Evolutionary conservation across 2,329 filamentous ascomycete genomes (phyloP).

Genomic region (Capronia coronata): DNA sequence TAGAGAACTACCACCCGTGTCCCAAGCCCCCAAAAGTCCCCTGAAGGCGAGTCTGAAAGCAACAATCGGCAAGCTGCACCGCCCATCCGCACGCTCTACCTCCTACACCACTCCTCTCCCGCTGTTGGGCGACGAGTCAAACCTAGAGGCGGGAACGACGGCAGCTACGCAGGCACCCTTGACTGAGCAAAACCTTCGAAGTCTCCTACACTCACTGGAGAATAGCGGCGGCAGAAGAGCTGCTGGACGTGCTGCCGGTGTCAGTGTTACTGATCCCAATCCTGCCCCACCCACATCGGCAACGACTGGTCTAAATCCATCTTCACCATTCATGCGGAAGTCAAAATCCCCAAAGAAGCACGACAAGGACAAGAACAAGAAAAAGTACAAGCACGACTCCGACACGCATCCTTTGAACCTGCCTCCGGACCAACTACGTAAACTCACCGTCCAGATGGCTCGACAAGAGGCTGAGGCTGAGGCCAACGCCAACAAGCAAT

Average conservation of each 20-base stretch:
- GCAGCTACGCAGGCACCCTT: slow-evolving; percentile 10
- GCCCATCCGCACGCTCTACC: slow-evolving; percentile 14
- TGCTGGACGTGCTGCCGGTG: background rate
- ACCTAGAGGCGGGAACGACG: slow-evolving; percentile 6
- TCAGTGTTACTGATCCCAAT: slow-evolving; percentile 2
- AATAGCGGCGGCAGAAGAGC: background rate
- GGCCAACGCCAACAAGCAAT: slow-evolving; percentile 32
- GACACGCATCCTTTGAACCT: slow-evolving; percentile 85
- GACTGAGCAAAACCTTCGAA: slow-evolving; percentile 26
- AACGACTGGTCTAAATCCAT: slow-evolving; percentile 11
- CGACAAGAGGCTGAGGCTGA: slow-evolving; percentile 35
- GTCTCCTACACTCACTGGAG: slow-evolving; percentile 19
- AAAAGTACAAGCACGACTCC: slow-evolving; percentile 30
- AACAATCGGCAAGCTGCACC: slow-evolving; percentile 16
- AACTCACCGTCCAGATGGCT: slow-evolving; percentile 53
- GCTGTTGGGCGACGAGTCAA: slow-evolving; percentile 22
- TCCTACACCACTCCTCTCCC: slow-evolving; percentile 24
- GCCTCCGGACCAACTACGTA: slow-evolving; percentile 78
- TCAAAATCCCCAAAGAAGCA: slow-evolving; percentile 26
- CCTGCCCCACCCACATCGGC: slow-evolving; percentile 11
- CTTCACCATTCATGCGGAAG: slow-evolving; percentile 26
- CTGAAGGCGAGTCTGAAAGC: background rate
- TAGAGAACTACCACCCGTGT: background rate
- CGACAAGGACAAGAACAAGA: slow-evolving; percentile 25
- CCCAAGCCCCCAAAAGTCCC: background rate